phyloP scores from a whole-genome alignment of 2,329 filamentous ascomycete genomes.

The Tolypocladium endophyticum region DNA sequence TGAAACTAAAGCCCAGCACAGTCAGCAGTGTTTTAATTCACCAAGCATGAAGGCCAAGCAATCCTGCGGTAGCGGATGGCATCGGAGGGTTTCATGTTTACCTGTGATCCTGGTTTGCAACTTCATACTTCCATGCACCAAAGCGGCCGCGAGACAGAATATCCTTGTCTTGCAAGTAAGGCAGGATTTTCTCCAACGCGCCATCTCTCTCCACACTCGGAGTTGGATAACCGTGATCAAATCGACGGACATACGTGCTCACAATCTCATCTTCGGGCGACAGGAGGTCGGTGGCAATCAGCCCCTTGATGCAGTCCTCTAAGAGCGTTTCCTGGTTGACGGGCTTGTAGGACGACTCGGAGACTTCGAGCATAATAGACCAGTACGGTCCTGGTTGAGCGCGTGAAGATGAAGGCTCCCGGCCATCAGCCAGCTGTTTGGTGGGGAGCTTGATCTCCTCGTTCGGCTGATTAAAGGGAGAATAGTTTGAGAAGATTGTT shows the following conservation, averaged over 20 bases:
- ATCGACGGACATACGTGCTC: slow-evolving; percentile 94
- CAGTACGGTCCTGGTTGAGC: slow-evolving; percentile 89
- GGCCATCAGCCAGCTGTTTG: slow-evolving; percentile 73
- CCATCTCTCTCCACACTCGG: slow-evolving; percentile 91
- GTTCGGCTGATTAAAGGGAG: slow-evolving; percentile 90
- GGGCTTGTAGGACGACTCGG: slow-evolving; percentile 90
- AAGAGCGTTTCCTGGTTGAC: slow-evolving; percentile 79
- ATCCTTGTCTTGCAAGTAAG: slow-evolving; percentile 80
- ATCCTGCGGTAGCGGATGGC: too few species aligned
- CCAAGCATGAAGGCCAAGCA: neutral
- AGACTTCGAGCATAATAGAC: slow-evolving; percentile 99
- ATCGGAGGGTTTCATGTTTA: neutral
- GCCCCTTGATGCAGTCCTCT: slow-evolving; percentile 84
- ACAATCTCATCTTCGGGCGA: slow-evolving; percentile 86
- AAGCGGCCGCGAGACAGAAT: slow-evolving; percentile 96
- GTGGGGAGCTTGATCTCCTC: slow-evolving; percentile 77
- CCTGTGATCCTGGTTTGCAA: slow-evolving; percentile 92
- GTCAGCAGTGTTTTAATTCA: neutral
- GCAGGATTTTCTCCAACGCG: slow-evolving; percentile 83
- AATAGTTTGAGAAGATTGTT: slow-evolving; percentile 99
- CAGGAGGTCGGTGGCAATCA: slow-evolving; percentile 97
- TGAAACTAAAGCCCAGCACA: slow-evolving; percentile 41
- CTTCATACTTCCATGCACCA: slow-evolving; percentile 96
- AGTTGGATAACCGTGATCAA: slow-evolving; percentile 97
- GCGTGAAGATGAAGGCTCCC: slow-evolving; percentile 56